A percentile compares a stretch with the other conserved stretches of the same genome.
phyloP scores from a whole-genome alignment of 495 filamentous ascomycete genomes.

The Hypoxylon trugodes region DNA sequence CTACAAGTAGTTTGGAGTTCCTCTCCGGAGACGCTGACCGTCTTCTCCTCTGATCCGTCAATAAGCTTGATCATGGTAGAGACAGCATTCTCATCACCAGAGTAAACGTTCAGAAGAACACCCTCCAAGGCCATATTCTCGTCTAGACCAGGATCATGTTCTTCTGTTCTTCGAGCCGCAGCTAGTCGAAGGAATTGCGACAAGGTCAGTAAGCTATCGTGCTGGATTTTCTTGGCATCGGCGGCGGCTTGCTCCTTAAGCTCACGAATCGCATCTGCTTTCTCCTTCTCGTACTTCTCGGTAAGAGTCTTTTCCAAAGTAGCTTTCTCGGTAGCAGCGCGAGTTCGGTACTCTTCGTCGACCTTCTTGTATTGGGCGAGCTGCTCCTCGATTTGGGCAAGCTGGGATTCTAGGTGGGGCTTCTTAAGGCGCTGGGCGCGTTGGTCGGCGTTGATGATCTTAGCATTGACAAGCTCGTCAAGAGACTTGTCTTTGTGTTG shows the following conservation, averaged over 20 bases:
- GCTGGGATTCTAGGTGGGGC: slow-evolving; percentile 77
- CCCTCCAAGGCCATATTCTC: slow-evolving; percentile 91
- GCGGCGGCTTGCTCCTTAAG: slow-evolving; percentile 65
- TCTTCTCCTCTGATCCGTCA: slow-evolving; percentile 77
- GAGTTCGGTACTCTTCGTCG: slow-evolving; percentile 77
- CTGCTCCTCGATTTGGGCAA: slow-evolving; percentile 83
- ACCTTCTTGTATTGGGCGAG: slow-evolving; percentile 83
- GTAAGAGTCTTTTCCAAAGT: slow-evolving; percentile 73
- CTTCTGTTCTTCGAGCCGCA: slow-evolving; percentile 71
- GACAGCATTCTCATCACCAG: slow-evolving; percentile 82
- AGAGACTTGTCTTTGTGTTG: slow-evolving; percentile 79
- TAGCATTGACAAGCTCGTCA: slow-evolving; percentile 80
- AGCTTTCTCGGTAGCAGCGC: slow-evolving; percentile 72
- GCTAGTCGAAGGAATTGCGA: slow-evolving; percentile 84
- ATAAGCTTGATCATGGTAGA: slow-evolving; percentile 85
- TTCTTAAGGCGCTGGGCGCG: slow-evolving; percentile 90
- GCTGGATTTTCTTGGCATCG: slow-evolving; percentile 60
- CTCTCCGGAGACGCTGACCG: slow-evolving; percentile 69
- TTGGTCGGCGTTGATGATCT: slow-evolving; percentile 93
- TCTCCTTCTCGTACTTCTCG: slow-evolving; percentile 76
- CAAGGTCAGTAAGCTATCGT: slow-evolving; percentile 67
- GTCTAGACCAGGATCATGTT: slow-evolving; percentile 67
- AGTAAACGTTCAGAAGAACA: slow-evolving; percentile 87
- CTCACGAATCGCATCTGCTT: slow-evolving; percentile 65
- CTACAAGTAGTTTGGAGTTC: slow-evolving; percentile 79